These are phyloP conservation scores for Cryphonectria radicalis DNA, from an alignment of 2,329 filamentous ascomycete genomes.

Conservation along the genomic window DNA sequence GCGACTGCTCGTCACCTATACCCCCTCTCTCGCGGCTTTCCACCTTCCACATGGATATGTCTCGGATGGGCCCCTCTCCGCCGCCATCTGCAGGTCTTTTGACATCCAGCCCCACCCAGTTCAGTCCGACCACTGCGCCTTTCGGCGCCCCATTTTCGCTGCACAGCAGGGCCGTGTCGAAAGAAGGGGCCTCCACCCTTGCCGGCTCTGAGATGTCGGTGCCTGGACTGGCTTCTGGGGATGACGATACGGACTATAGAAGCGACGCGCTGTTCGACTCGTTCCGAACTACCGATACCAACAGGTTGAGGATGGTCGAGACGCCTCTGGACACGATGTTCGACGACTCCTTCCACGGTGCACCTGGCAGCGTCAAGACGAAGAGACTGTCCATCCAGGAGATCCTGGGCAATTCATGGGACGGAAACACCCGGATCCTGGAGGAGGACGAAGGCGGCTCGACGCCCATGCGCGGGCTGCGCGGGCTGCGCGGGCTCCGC, in stretches of 20 bases:
- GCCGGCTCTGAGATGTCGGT: slow-evolving; percentile 72
- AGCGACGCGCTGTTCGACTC: slow-evolving; percentile 81
- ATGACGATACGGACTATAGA: slow-evolving; percentile 78
- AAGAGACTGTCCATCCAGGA: slow-evolving; percentile 64
- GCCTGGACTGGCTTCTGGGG: slow-evolving; percentile 67
- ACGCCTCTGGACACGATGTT: slow-evolving; percentile 80
- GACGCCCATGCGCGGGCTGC: slow-evolving; percentile 53
- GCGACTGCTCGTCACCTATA: slow-evolving; percentile 59
- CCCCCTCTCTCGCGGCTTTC: slow-evolving; percentile 59
- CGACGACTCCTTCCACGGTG: slow-evolving; percentile 73
- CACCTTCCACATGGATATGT: slow-evolving; percentile 58
- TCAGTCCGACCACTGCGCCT: slow-evolving; percentile 45
- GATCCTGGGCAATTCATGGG: slow-evolving; percentile 59
- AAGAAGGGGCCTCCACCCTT: slow-evolving; percentile 65
- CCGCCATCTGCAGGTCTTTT: slow-evolving; percentile 43
- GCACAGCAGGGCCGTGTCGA: slow-evolving; percentile 44
- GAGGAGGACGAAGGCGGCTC: slow-evolving; percentile 64
- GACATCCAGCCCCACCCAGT: slow-evolving; percentile 46
- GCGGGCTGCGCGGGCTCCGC: slow-evolving; percentile 39
- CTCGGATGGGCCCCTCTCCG: slow-evolving; percentile 50
- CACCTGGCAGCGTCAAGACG: slow-evolving; percentile 55
- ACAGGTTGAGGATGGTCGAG: slow-evolving; percentile 67
- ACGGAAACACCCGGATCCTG: slow-evolving; percentile 60
- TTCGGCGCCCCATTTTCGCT: slow-evolving; percentile 41
- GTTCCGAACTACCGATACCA: slow-evolving; percentile 70